Percentiles rank a stretch among this genome's conserved stretches.
Evolutionary conservation across 2,329 filamentous ascomycete species (phyloP).

Genomic region (Neofusicoccum parvum): DNA sequence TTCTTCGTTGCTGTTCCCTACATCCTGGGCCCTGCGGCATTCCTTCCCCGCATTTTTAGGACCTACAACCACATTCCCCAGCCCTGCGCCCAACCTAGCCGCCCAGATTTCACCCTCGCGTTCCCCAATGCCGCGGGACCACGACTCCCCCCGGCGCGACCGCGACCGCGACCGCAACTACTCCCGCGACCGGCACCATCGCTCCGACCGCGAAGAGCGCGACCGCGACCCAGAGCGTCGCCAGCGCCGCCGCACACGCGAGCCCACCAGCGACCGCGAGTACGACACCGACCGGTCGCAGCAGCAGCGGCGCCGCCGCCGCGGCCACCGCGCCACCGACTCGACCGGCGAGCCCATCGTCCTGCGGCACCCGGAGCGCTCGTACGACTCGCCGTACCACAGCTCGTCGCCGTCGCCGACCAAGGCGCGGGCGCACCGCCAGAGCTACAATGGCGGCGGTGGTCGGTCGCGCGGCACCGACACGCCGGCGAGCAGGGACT

Average conservation of each 20-base stretch:
- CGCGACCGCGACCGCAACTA: conserved; percentile 21
- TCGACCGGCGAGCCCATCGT: conserved; percentile 32
- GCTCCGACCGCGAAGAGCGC: conserved; percentile 24
- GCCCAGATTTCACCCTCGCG: too few species aligned
- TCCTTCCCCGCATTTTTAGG: too few species aligned
- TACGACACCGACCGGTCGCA: neutral
- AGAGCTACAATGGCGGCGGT: neutral
- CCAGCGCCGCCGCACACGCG: conserved; percentile 23
- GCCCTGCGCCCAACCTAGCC: too few species aligned
- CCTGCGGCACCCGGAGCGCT: neutral
- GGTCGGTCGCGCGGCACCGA: neutral
- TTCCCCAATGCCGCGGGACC: conserved; percentile 25
- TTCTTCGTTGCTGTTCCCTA: too few species aligned
- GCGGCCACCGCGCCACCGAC: conserved; percentile 43
- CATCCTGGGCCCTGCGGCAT: too few species aligned
- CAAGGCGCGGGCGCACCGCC: neutral
- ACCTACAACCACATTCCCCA: too few species aligned
- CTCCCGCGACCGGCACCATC: conserved; percentile 23
- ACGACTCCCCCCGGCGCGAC: conserved; percentile 27
- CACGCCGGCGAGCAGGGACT: conserved; percentile 24
- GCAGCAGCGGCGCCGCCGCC: conserved; percentile 27
- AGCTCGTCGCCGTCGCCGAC: conserved; percentile 3
- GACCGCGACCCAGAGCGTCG: conserved; percentile 21
- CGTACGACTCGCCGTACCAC: conserved; percentile 22
- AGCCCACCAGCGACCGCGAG: conserved; percentile 27